phyloP scores from a whole-genome alignment of 331 rosid genomes.

The Arachis monticola region DNA sequence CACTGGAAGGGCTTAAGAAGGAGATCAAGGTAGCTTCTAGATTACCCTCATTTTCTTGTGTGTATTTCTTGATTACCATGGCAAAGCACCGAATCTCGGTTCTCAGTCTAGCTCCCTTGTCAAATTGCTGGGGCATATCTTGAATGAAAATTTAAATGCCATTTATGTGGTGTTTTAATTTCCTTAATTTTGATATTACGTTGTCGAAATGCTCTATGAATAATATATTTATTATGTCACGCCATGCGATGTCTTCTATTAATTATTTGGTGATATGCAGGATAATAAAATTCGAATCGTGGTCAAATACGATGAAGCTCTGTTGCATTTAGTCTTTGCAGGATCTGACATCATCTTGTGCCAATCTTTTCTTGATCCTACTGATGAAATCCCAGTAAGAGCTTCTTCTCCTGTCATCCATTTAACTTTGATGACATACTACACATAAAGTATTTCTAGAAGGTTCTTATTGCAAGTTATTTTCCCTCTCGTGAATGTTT shows the following conservation, averaged over 20 bases:
- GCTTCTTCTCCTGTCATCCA: slow-evolving; percentile 25
- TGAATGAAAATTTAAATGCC: slow-evolving; percentile 18
- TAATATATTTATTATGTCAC: background rate
- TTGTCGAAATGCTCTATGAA: background rate
- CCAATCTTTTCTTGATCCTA: slow-evolving; percentile 72
- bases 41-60: slow-evolving; percentile 9
- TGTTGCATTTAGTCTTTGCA: slow-evolving; percentile 68
- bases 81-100: slow-evolving; percentile 5
- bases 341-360: slow-evolving; percentile 84
- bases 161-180: slow-evolving; percentile 4
- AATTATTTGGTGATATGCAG: slow-evolving; percentile 51
- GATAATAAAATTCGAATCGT: slow-evolving; percentile 53
- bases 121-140: background rate
- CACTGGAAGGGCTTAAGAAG: slow-evolving; percentile 56
- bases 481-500: slow-evolving; percentile 1
- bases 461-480: background rate
- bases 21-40: slow-evolving; percentile 57
- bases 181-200: slow-evolving; percentile 26
- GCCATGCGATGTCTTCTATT: background rate
- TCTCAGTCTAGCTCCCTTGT: background rate
- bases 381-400: slow-evolving; percentile 71
- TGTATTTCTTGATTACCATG: slow-evolving; percentile 1
- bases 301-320: slow-evolving; percentile 54
- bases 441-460: background rate
- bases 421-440: background rate